A percentile compares a stretch with the other conserved stretches of the same genome.
Evolutionary conservation across 805 yeast genomes (phyloP).

Genomic region (Ogataea saltuana): DNA sequence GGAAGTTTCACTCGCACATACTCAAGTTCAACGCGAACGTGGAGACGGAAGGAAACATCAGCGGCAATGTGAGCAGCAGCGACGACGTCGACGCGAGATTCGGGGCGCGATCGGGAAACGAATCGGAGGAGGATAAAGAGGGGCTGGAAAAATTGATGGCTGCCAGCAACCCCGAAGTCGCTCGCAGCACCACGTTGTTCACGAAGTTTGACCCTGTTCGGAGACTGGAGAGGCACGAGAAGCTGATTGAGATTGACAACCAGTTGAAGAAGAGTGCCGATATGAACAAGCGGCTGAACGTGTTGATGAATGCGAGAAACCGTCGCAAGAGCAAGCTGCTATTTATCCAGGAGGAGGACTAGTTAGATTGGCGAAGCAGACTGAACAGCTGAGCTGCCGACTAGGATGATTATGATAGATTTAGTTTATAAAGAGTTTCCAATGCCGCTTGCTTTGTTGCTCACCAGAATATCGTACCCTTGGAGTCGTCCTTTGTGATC

Average conservation of each 20-base stretch:
- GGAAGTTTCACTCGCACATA: slow-evolving; percentile 86
- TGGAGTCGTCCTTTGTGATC: slow-evolving; percentile 42
- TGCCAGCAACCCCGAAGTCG: too few species aligned
- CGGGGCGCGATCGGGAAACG: too few species aligned
- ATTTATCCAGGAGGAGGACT: slow-evolving; percentile 28
- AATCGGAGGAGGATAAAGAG: slow-evolving; percentile 5
- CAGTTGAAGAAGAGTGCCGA: slow-evolving; percentile 68
- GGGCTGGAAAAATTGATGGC: too few species aligned
- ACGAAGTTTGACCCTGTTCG: slow-evolving; percentile 68
- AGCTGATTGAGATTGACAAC: slow-evolving; percentile 68
- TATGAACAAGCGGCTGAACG: slow-evolving; percentile 64
- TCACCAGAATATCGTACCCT: slow-evolving; percentile 47
- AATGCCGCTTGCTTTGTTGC: background rate
- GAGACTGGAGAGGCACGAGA: slow-evolving; percentile 76
- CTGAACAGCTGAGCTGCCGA: background rate
- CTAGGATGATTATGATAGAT: background rate
- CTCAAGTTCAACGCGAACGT: slow-evolving; percentile 58
- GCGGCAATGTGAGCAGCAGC: slow-evolving; percentile 9
- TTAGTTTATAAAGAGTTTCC: background rate
- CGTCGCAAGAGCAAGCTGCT: slow-evolving; percentile 20
- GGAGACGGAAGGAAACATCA: slow-evolving; percentile 7
- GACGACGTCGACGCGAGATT: slow-evolving; percentile 12
- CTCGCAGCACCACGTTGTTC: slow-evolving; percentile 33
- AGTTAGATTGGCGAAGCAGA: background rate
- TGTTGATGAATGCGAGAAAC: slow-evolving; percentile 42